phyloP scores from a whole-genome alignment of 179 eudicot genomes.

The Sideroxylon spinosum region DNA sequence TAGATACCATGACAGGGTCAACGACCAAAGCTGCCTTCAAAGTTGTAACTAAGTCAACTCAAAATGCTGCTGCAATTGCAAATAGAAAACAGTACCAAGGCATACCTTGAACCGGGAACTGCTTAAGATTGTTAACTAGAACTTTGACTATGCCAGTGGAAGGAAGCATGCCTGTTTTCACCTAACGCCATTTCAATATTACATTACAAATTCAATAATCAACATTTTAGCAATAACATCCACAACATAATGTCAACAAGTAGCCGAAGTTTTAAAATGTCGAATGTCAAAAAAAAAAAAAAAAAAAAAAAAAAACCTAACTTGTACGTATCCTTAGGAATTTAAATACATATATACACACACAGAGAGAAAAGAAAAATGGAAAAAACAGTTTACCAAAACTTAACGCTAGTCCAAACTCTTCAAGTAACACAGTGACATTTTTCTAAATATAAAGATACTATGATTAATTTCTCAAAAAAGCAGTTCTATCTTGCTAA shows the following conservation, averaged over 20 bases:
- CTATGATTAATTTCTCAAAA: too few relatives aligned
- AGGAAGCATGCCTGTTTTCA: slow-evolving; percentile 96
- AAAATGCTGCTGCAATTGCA: slow-evolving; percentile 14
- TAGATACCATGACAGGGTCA: slow-evolving; percentile 97
- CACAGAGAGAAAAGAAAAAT: too few relatives aligned
- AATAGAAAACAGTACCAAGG: slow-evolving; percentile 1
- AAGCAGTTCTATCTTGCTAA: too few relatives aligned
- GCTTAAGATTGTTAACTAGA: slow-evolving; percentile 50
- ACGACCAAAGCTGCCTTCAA: slow-evolving; percentile 86
- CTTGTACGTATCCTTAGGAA: not conserved
- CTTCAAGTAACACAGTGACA: too few relatives aligned
- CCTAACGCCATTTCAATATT: slow-evolving; percentile 37
- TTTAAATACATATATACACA: not conserved
- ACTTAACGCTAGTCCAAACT: too few relatives aligned
- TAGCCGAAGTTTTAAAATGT: not conserved
- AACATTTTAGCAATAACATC: not conserved
- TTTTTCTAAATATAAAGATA: too few relatives aligned
- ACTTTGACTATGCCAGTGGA: slow-evolving; percentile 65
- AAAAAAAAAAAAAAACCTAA: not conserved
- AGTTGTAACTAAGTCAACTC: slow-evolving; percentile 33
- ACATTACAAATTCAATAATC: not conserved
- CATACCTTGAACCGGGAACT: slow-evolving; percentile 75
- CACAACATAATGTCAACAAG: not conserved
- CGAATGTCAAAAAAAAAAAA: not conserved
- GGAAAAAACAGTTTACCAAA: too few relatives aligned